phyloP scores from a whole-genome alignment of 2,329 filamentous ascomycete genomes.

The Erysiphe neolycopersici region DNA sequence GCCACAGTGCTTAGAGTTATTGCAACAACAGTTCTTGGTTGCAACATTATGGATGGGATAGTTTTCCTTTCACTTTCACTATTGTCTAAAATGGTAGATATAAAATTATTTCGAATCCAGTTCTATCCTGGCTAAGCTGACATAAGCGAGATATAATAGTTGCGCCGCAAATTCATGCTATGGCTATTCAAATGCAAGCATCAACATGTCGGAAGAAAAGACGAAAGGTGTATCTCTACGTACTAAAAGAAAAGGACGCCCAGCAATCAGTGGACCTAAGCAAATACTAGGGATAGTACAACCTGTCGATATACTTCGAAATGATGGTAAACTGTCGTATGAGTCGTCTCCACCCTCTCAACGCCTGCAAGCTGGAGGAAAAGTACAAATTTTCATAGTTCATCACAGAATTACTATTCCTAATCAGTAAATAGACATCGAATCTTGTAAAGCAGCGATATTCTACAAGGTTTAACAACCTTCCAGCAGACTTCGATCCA shows the following conservation, averaged over 20 bases:
- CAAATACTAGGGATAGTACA: constrained; percentile 35
- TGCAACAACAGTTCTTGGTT: constrained; percentile 28
- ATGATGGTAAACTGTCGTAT: constrained; percentile 12
- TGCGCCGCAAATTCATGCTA: too few relatives aligned
- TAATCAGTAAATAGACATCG: constrained; percentile 20
- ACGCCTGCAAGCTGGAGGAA: constrained; percentile 27
- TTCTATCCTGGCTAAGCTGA: background rate
- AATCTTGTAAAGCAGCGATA: constrained; percentile 89
- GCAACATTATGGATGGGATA: constrained; percentile 14
- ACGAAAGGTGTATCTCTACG: constrained; percentile 33
- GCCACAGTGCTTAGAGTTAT: constrained; percentile 33
- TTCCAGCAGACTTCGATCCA: constrained; percentile 40
- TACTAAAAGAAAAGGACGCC: constrained; percentile 33
- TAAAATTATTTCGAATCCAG: background rate
- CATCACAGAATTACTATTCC: background rate
- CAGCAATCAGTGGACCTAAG: constrained; percentile 31
- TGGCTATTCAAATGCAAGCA: background rate
- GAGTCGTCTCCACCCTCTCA: constrained; percentile 15
- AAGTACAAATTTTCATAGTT: constrained; percentile 16
- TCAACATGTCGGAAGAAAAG: constrained; percentile 31
- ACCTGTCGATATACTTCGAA: constrained; percentile 18
- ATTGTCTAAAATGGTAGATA: too few relatives aligned
- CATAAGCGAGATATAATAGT: background rate
- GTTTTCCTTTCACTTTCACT: background rate
- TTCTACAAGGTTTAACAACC: constrained; percentile 69